Percentiles rank a stretch among this genome's conserved stretches.
These are phyloP conservation scores for Fusarium miscanthi DNA, from an alignment of 2,329 filamentous ascomycete genomes.

Conservation along the genomic window DNA sequence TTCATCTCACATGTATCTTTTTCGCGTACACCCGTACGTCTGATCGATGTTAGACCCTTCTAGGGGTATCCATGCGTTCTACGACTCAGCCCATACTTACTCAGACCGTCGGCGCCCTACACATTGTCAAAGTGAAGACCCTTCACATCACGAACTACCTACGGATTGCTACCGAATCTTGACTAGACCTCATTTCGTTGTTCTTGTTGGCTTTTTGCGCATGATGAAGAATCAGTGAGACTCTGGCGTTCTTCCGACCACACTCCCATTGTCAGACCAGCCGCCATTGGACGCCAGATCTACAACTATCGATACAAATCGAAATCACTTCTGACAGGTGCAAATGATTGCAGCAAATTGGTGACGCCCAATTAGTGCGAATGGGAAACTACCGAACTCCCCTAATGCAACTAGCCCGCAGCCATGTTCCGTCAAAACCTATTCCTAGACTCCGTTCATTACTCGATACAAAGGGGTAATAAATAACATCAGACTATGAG, in stretches of 20 bases:
- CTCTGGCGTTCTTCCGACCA: neutral
- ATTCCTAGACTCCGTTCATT: conserved; percentile 21
- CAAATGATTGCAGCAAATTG: conserved; percentile 15
- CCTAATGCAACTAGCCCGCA: conserved; percentile 11
- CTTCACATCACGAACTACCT: neutral
- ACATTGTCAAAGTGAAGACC: neutral
- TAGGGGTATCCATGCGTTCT: conserved; percentile 16
- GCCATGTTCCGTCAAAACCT: conserved; percentile 21
- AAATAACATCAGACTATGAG: conserved; percentile 7
- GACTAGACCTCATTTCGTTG: conserved; percentile 6
- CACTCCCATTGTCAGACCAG: neutral
- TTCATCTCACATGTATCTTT: conserved; percentile 16
- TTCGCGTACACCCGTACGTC: conserved; percentile 33
- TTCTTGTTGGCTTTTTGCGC: neutral
- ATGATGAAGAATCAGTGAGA: neutral
- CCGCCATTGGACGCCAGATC: conserved; percentile 14
- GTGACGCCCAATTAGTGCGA: conserved; percentile 19
- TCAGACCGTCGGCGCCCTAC: conserved; percentile 1
- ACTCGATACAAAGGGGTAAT: conserved; percentile 33
- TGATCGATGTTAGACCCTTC: conserved; percentile 6
- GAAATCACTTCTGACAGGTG: conserved; percentile 26
- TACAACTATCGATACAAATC: conserved; percentile 2
- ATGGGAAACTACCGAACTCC: conserved; percentile 21
- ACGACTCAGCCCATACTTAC: conserved; percentile 25
- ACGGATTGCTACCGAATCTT: neutral